phyloP scores from a whole-genome alignment of 1,284 basidiomycete species.

The Neonothopanus nambi region DNA sequence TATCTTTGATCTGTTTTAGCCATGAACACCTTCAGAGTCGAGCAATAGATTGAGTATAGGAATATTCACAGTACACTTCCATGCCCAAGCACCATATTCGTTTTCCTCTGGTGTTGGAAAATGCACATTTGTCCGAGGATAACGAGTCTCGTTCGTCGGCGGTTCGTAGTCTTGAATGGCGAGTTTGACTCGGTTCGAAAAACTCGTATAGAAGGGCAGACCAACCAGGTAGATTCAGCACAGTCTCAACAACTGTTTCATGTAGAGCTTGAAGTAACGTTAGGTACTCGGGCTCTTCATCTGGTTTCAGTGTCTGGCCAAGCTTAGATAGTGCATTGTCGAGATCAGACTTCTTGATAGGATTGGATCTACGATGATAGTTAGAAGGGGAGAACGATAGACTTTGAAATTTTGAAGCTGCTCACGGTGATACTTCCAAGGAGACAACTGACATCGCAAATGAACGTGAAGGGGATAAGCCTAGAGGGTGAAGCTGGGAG shows the following conservation, averaged over 20 bases:
- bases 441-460: conserved; percentile 8
- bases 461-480: neutral
- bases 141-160: conserved; percentile 4
- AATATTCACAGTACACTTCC: conserved; percentile 10
- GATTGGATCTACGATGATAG: neutral
- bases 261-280: conserved; percentile 10
- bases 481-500: no score
- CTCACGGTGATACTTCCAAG: conserved; percentile 8
- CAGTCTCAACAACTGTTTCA: conserved; percentile 3
- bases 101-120: conserved; percentile 5
- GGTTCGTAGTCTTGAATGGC: conserved; percentile 7
- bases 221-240: conserved; percentile 10
- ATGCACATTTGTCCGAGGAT: conserved; percentile 7
- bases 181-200: neutral
- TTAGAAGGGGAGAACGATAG: neutral
- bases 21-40: neutral
- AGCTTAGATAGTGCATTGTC: conserved; percentile 1
- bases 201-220: neutral
- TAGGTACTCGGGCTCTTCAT: conserved; percentile 7
- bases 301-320: neutral
- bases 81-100: conserved; percentile 6
- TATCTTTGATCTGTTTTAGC: conserved; percentile 7
- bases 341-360: conserved; percentile 2
- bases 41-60: neutral
- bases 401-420: neutral